phyloP scores from a whole-genome alignment of 257 asterid genomes.

The Nicotiana obtusifolia region DNA sequence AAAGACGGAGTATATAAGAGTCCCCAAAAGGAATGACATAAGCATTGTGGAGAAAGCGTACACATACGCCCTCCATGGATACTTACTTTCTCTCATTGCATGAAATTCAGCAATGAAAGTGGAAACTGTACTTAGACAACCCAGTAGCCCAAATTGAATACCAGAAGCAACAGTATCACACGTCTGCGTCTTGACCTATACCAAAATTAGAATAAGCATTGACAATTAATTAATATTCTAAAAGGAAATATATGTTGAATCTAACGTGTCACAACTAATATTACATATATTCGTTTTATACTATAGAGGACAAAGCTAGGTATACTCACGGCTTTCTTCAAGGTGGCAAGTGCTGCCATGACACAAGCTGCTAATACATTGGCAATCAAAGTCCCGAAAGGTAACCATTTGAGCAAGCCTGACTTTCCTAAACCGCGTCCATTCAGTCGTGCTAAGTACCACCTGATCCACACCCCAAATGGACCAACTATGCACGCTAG shows the following conservation, averaged over 20 bases:
- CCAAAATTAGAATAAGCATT: not conserved
- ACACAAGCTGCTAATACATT: constrained; percentile 75
- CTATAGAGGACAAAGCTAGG: too few species aligned
- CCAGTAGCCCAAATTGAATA: constrained; percentile 70
- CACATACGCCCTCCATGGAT: constrained; percentile 64
- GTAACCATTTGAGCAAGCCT: constrained; percentile 59
- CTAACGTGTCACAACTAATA: too few species aligned
- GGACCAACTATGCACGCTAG: constrained; percentile 86
- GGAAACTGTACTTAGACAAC: constrained; percentile 85
- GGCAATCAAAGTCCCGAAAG: constrained; percentile 88
- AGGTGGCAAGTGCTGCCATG: constrained; percentile 82
- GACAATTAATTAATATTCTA: too few species aligned
- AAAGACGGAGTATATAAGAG: constrained; percentile 62
- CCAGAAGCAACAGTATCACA: constrained; percentile 54
- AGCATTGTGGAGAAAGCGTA: constrained; percentile 44
- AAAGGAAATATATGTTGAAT: too few species aligned
- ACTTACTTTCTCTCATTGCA: constrained; percentile 58
- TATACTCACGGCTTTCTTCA: constrained; percentile 52
- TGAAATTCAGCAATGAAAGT: constrained; percentile 78
- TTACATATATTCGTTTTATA: too few species aligned
- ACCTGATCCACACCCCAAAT: constrained; percentile 81
- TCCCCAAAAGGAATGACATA: constrained; percentile 51
- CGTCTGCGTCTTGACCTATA: constrained; percentile 35
- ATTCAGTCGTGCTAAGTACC: constrained; percentile 77
- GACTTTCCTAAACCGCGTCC: constrained; percentile 69